Percentiles rank a stretch among this genome's conserved stretches.
These are phyloP conservation scores for Suillus plorans DNA, from an alignment of 768 basidiomycete species.

Conservation along the genomic window DNA sequence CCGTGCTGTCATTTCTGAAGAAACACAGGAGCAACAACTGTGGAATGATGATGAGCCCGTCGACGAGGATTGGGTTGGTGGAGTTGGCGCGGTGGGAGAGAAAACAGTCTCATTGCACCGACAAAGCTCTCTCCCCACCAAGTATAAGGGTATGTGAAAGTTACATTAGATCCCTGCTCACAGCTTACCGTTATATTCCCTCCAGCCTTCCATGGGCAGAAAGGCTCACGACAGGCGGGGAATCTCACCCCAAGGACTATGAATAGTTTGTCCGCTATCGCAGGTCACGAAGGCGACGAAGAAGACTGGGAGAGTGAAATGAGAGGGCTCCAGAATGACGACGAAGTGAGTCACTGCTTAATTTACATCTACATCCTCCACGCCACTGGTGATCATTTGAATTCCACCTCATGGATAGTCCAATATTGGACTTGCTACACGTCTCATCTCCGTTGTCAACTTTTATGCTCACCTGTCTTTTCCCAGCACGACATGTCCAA, in stretches of 20 bases:
- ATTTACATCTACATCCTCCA: slow-evolving; percentile 9
- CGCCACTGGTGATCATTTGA: neutral
- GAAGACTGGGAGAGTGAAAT: slow-evolving; percentile 82
- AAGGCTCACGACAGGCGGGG: slow-evolving; percentile 50
- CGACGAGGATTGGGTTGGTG: slow-evolving; percentile 79
- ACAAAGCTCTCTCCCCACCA: slow-evolving; percentile 79
- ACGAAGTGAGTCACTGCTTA: slow-evolving; percentile 51
- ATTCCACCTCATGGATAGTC: slow-evolving; percentile 6
- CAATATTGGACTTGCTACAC: slow-evolving; percentile 12
- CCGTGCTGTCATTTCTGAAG: slow-evolving; percentile 69
- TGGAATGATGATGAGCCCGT: slow-evolving; percentile 80
- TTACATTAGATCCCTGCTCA: slow-evolving; percentile 6
- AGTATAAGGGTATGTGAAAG: slow-evolving; percentile 62
- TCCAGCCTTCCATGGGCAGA: slow-evolving; percentile 51
- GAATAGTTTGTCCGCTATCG: slow-evolving; percentile 83
- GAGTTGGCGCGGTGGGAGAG: slow-evolving; percentile 81
- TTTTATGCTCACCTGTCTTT: slow-evolving; percentile 16
- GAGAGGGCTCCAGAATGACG: slow-evolving; percentile 56
- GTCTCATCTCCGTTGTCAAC: slow-evolving; percentile 16
- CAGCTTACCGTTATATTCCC: slow-evolving; percentile 13
- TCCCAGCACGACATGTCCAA: slow-evolving; percentile 23
- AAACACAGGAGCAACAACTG: slow-evolving; percentile 52
- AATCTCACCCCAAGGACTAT: slow-evolving; percentile 68
- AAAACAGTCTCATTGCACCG: slow-evolving; percentile 70
- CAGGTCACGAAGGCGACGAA: slow-evolving; percentile 85